Evolutionary conservation across 2,329 filamentous ascomycete genomes (phyloP).

Genomic region (Zalaria sp.): DNA sequence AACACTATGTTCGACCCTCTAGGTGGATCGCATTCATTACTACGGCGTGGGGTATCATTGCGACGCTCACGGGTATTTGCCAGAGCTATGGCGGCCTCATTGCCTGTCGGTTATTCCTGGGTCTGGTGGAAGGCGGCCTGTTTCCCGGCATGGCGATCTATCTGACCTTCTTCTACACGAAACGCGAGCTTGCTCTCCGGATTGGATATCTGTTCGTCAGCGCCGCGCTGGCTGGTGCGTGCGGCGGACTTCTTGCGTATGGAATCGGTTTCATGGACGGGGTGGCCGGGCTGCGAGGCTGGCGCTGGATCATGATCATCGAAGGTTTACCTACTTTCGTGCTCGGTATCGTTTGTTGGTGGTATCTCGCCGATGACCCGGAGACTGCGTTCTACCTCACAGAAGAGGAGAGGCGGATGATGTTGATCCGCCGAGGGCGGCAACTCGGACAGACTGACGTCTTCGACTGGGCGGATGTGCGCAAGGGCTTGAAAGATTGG

Average conservation of each 20-base stretch:
- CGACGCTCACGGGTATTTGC: slow-evolving; percentile 55
- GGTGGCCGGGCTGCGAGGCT: slow-evolving; percentile 46
- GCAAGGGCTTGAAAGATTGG: slow-evolving; percentile 57
- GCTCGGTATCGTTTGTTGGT: slow-evolving; percentile 40
- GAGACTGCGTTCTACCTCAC: slow-evolving; percentile 49
- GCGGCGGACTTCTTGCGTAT: slow-evolving; percentile 60
- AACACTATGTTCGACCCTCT: slow-evolving; percentile 27
- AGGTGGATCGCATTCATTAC: slow-evolving; percentile 48
- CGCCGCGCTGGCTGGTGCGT: slow-evolving; percentile 56
- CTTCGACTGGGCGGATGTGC: slow-evolving; percentile 49
- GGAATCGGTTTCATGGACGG: slow-evolving; percentile 63
- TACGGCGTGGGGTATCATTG: slow-evolving; percentile 44
- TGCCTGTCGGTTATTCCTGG: slow-evolving; percentile 55
- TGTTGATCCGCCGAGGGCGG: slow-evolving; percentile 33
- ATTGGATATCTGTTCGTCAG: slow-evolving; percentile 61
- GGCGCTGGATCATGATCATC: slow-evolving; percentile 58
- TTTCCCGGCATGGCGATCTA: slow-evolving; percentile 58
- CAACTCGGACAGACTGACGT: slow-evolving; percentile 35
- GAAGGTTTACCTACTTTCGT: slow-evolving; percentile 44
- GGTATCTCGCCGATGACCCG: slow-evolving; percentile 50
- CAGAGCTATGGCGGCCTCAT: slow-evolving; percentile 51
- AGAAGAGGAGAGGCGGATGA: slow-evolving; percentile 44
- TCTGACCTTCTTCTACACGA: slow-evolving; percentile 64
- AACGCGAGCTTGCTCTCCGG: slow-evolving; percentile 55
- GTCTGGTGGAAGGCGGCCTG: slow-evolving; percentile 53